Conservation (phyloP, 2,329 filamentous ascomycete species). For the Helicocarpus griseus region DNA sequence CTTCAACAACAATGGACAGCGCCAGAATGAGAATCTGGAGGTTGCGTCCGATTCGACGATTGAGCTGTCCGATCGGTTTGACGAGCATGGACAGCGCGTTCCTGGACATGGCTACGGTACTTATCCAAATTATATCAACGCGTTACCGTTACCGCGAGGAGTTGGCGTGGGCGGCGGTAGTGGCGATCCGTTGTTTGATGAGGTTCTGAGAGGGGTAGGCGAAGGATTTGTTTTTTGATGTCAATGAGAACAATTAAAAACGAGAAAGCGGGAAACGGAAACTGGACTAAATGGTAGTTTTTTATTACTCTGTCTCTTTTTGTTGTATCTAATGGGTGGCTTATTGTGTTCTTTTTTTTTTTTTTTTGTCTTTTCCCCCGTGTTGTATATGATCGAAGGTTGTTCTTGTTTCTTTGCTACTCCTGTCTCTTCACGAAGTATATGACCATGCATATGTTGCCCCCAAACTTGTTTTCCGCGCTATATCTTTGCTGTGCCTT, state of each 20-base stretch:
- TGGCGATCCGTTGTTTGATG: too few relatives aligned
- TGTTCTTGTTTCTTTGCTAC: neutral
- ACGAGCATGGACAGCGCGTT: conserved; percentile 19
- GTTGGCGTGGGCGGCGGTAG: too few relatives aligned
- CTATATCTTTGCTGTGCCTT: too few relatives aligned
- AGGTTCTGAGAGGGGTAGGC: neutral
- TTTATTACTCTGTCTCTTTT: too few relatives aligned
- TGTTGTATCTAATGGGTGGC: neutral
- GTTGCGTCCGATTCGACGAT: conserved; percentile 21
- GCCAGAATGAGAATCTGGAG: conserved; percentile 10
- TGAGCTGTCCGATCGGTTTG: conserved; percentile 26
- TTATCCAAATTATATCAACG: too few relatives aligned
- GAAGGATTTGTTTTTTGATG: neutral
- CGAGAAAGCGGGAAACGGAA: too few relatives aligned
- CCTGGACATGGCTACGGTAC: neutral
- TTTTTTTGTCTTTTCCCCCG: neutral
- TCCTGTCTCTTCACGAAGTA: neutral
- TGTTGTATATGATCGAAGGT: neutral
- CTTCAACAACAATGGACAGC: too few relatives aligned
- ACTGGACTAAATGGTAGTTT: neutral
- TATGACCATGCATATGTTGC: too few relatives aligned
- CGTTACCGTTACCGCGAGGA: too few relatives aligned
- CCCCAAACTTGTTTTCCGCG: too few relatives aligned
- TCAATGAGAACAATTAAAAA: neutral
- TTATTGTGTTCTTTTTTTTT: neutral